phyloP scores from a whole-genome alignment of 192 early-diverging fungal species.

The Coemansia sp. region DNA sequence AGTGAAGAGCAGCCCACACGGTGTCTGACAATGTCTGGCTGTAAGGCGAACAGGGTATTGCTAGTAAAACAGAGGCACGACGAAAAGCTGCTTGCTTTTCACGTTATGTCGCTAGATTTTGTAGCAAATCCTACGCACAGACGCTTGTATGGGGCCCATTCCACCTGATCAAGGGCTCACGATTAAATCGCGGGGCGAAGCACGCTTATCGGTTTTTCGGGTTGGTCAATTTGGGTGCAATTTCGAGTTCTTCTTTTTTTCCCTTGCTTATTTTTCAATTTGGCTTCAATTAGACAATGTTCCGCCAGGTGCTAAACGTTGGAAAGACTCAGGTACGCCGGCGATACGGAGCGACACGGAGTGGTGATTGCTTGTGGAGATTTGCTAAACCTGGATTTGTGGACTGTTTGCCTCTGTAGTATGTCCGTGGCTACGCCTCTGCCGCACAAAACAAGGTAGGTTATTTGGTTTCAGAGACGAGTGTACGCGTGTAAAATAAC shows the following conservation, averaged over 20 bases:
- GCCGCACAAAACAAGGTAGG: conserved; percentile 55
- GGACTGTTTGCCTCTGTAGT: conserved; percentile 36
- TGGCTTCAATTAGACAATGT: conserved; percentile 22
- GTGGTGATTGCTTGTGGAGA: background rate
- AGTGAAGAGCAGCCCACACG: too few relatives aligned
- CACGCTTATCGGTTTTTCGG: background rate
- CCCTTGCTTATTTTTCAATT: background rate
- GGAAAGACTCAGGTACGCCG: conserved; percentile 53
- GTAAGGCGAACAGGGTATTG: too few relatives aligned
- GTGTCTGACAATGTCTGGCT: too few relatives aligned
- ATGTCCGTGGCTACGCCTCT: conserved; percentile 61
- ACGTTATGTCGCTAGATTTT: background rate
- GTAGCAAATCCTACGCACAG: background rate
- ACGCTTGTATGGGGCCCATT: background rate
- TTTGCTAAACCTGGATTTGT: background rate
- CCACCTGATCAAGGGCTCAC: background rate
- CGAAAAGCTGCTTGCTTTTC: too few relatives aligned
- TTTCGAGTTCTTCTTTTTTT: background rate
- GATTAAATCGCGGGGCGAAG: background rate
- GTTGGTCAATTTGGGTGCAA: background rate
- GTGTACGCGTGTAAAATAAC: background rate
- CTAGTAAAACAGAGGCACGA: too few relatives aligned
- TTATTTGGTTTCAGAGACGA: background rate
- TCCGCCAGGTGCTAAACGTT: conserved; percentile 39
- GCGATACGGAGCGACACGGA: background rate